Conservation (phyloP, 2,329 filamentous ascomycete genomes). For the Penicillium concentricum region DNA sequence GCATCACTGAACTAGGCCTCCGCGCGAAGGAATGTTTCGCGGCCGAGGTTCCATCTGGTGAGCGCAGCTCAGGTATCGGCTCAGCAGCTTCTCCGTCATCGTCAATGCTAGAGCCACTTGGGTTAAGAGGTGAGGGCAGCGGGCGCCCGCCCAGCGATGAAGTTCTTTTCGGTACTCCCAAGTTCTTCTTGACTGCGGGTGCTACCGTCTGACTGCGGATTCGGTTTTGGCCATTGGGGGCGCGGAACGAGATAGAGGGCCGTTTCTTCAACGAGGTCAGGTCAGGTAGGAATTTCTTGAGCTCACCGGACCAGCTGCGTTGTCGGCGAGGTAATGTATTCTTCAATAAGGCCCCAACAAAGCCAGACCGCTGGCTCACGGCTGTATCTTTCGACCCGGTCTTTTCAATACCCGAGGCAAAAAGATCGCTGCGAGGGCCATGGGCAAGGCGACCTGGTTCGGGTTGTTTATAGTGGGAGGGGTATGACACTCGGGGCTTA, state of each 20-base stretch:
- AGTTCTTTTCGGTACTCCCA: constrained; percentile 1
- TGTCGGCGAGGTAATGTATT: constrained; percentile 33
- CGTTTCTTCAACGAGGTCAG: constrained; percentile 32
- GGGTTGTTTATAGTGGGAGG: background rate
- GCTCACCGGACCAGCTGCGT: constrained; percentile 39
- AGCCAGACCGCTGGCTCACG: constrained; percentile 26
- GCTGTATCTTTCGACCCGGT: constrained; percentile 16
- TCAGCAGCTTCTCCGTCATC: constrained; percentile 28
- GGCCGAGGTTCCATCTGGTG: constrained; percentile 26
- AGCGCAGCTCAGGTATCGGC: constrained; percentile 33
- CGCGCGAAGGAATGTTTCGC: constrained; percentile 36
- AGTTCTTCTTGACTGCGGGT: constrained; percentile 1
- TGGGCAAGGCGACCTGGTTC: constrained; percentile 10
- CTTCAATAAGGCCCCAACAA: constrained; percentile 37
- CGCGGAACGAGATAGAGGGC: constrained; percentile 31
- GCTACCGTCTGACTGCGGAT: constrained; percentile 30
- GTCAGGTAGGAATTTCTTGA: constrained; percentile 40
- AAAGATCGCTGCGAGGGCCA: constrained; percentile 17
- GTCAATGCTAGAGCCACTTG: constrained; percentile 15
- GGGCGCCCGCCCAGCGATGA: constrained; percentile 20
- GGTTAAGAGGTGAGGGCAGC: constrained; percentile 1
- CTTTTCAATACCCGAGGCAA: background rate
- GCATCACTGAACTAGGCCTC: constrained; percentile 26
- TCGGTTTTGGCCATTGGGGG: constrained; percentile 25
- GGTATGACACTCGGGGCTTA: constrained; percentile 12